These are phyloP conservation scores for Lomentospora prolificans DNA, from an alignment of 2,329 filamentous ascomycete species.

Conservation along the genomic window DNA sequence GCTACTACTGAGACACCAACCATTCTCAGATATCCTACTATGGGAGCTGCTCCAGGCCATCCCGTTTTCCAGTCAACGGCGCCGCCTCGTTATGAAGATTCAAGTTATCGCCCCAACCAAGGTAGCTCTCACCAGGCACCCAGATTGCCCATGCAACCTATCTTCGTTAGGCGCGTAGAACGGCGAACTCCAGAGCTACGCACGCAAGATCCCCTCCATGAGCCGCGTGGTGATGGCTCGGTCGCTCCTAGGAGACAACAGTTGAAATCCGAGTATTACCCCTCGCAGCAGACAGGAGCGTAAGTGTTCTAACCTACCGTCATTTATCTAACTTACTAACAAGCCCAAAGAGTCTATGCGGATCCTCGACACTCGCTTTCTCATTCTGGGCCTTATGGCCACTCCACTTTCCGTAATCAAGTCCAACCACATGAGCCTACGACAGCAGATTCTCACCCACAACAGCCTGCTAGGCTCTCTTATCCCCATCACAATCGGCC, in stretches of 20 bases:
- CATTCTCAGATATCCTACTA: background rate
- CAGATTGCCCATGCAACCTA: background rate
- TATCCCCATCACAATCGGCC: background rate
- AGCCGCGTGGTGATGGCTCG: background rate
- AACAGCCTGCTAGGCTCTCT: background rate
- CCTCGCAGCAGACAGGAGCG: background rate
- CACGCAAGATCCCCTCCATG: background rate
- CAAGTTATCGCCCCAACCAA: background rate
- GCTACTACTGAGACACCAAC: background rate
- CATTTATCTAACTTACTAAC: too few species aligned
- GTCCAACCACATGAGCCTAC: background rate
- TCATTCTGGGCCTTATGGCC: too few species aligned
- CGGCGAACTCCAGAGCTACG: background rate
- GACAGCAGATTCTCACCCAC: background rate
- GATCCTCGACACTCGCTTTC: background rate
- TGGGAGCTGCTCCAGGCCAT: background rate
- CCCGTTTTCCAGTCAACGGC: background rate
- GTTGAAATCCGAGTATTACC: background rate
- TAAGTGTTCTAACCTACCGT: too few species aligned
- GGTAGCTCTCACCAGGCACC: background rate
- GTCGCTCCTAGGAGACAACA: background rate
- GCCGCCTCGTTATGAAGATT: background rate
- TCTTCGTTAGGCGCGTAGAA: constrained; percentile 6
- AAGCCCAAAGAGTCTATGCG: background rate
- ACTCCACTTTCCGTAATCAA: background rate